These are phyloP conservation scores for Trametes cubensis DNA, from an alignment of 768 basidiomycete genomes.

Conservation along the genomic window DNA sequence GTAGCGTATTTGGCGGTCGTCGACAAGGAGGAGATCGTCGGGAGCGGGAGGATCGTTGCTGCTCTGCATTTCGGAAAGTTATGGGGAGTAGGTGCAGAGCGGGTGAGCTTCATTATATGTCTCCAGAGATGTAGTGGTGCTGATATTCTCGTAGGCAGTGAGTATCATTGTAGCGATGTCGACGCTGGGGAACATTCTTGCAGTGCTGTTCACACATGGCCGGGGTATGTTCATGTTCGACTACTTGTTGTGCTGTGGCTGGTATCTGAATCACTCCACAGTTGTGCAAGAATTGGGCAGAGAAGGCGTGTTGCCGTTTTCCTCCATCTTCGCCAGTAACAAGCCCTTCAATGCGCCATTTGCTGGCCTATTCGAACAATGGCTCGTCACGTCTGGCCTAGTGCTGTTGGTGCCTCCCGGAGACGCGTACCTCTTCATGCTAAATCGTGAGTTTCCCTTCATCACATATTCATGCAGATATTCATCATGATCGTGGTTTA, in stretches of 20 bases:
- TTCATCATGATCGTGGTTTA: no score
- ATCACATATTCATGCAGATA: neutral
- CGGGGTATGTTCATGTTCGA: constrained; percentile 53
- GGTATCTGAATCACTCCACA: no score
- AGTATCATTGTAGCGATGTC: constrained; percentile 67
- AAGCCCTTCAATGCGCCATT: constrained; percentile 71
- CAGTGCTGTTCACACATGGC: constrained; percentile 66
- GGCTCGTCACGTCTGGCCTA: constrained; percentile 56
- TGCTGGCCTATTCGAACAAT: constrained; percentile 64
- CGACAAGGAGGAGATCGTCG: constrained; percentile 66
- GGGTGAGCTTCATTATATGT: constrained; percentile 38
- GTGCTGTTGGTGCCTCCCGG: constrained; percentile 64
- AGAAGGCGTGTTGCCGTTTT: constrained; percentile 68
- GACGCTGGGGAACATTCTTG: constrained; percentile 63
- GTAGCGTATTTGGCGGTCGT: constrained; percentile 77
- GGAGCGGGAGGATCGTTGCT: constrained; percentile 67
- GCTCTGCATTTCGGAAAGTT: constrained; percentile 77
- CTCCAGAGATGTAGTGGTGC: neutral
- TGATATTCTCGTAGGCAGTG: constrained; percentile 44
- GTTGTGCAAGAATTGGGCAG: constrained; percentile 76
- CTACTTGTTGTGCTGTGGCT: no score
- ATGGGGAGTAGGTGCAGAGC: constrained; percentile 63
- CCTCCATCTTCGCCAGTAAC: constrained; percentile 69
- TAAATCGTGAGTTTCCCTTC: constrained; percentile 51
- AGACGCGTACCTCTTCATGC: constrained; percentile 73